Base-by-base conservation (phyloP, 768 basidiomycete species). In the Lanmaoa rubissima region DNA sequence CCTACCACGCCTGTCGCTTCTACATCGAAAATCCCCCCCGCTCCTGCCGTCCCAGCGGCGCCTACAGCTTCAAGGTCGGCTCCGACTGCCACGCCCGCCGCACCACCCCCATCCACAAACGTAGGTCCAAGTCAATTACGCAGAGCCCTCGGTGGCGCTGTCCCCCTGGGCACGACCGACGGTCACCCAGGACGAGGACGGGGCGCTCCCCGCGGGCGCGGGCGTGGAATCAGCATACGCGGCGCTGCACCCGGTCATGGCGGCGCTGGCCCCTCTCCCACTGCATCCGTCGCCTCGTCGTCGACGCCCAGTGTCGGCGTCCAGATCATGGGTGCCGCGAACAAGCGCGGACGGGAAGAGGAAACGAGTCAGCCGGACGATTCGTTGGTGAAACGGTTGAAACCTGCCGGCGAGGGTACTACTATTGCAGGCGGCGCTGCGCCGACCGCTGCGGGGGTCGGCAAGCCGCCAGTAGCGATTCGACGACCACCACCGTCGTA, bases 361-460 rank as follows among this genome's bases (percentile, higher is more conserved):
- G 76, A 74, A 12, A 68, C 38, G 26, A 50, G 72, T 26, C 64
- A 21, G 21, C 67, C n/a, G 0, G 84, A 85, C 19, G 83, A 85
- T 62, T 81, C 85, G 11, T 73, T 88, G 34, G 84, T 81, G 0
- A 89, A 90, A 65, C 82, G 88, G 43, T 58, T 87, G 51, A 88
- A 86, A 65, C 82, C 83, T 47, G 81, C 82, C 3, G 53, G 36
- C 3, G 66, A 69, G 26, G 49, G 31, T 7, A 19, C 9, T 4
- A n/a, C 16, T 3, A 16, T 24, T 24, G 21, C 21, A 16, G 47
- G 32, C 10, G 54, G 38, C 1, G 49, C n/a, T 8, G 38, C 41
- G 21, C 26, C 38, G 11, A 42, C 31, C 17, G 41, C 57, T 26
- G 51, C n/a, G n/a, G 65, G 59, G n/a, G 60, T 61, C 16, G 58